Percentiles rank a stretch among this genome's conserved stretches.
These are phyloP conservation scores for Syzygium oleosum DNA, from an alignment of 345 rosid genomes.

Conservation along the genomic window DNA sequence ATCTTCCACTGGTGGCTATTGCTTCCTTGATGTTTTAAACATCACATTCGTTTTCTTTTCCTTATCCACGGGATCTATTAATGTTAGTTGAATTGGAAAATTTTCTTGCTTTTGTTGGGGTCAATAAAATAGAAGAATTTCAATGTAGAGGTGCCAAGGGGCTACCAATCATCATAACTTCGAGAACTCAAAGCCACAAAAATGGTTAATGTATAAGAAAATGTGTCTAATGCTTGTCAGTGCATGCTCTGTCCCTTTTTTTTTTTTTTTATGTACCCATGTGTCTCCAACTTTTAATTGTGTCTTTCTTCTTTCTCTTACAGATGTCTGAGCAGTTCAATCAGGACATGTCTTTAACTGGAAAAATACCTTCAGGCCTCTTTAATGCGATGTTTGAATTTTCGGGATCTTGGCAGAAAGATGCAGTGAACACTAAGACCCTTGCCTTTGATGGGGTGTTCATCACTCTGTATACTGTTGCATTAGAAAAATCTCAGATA, in stretches of 20 bases:
- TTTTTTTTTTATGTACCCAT: background rate
- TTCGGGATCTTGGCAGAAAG: constrained; percentile 89
- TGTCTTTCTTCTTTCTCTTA: background rate
- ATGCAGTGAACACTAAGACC: constrained; percentile 84
- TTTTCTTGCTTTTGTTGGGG: background rate
- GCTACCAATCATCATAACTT: background rate
- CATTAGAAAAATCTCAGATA: constrained; percentile 77
- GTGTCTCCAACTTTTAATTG: background rate
- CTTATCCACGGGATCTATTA: background rate
- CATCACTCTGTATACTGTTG: constrained; percentile 75
- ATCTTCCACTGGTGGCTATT: background rate
- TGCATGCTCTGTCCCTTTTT: background rate
- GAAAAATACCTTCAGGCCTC: constrained; percentile 89
- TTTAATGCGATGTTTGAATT: constrained; percentile 89
- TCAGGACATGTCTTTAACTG: constrained; percentile 76
- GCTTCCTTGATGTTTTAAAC: background rate
- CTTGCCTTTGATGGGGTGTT: constrained; percentile 91
- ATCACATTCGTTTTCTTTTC: background rate
- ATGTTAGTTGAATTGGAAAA: background rate
- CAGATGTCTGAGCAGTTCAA: constrained; percentile 99
- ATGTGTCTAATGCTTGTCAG: background rate
- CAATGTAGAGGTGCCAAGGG: background rate
- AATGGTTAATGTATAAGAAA: background rate
- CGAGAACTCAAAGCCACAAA: background rate
- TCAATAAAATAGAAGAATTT: background rate